Evolutionary conservation across 2,329 filamentous ascomycete species (phyloP).

Genomic region (Aspergillus calidoustus): DNA sequence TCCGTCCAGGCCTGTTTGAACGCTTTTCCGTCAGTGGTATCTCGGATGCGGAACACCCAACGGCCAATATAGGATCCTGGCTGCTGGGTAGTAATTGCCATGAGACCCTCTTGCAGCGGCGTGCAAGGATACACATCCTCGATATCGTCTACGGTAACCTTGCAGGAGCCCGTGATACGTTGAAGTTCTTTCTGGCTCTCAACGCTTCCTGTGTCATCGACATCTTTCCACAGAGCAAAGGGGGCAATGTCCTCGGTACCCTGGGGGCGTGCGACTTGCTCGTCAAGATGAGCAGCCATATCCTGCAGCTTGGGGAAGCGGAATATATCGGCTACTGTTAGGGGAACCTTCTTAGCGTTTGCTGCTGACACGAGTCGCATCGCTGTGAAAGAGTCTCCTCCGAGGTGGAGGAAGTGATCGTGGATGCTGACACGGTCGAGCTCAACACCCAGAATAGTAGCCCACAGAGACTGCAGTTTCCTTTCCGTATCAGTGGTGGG

Average conservation of each 20-base stretch:
- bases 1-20: slow-evolving; percentile 43
- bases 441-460: slow-evolving; percentile 2
- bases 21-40: slow-evolving; percentile 31
- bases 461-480: slow-evolving; percentile 10
- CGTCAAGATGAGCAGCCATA: slow-evolving; percentile 7
- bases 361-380: slow-evolving; percentile 13
- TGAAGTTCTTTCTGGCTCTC: background rate
- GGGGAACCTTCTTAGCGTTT: background rate
- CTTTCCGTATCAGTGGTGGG: slow-evolving; percentile 2
- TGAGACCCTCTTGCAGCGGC: slow-evolving; percentile 40
- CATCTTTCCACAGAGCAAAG: slow-evolving; percentile 9
- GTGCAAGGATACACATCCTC: slow-evolving; percentile 40
- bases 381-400: slow-evolving; percentile 14
- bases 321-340: slow-evolving; percentile 12
- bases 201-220: background rate
- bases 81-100: slow-evolving; percentile 44
- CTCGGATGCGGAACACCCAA: slow-evolving; percentile 33
- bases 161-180: background rate
- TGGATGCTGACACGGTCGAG: background rate
- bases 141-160: slow-evolving; percentile 16
- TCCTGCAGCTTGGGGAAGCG: slow-evolving; percentile 13
- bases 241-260: background rate
- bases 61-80: slow-evolving; percentile 46
- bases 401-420: slow-evolving; percentile 13
- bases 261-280: background rate